Evolutionary conservation across 179 eudicot genomes (phyloP).

Genomic region (Heliamphora pulchella): DNA sequence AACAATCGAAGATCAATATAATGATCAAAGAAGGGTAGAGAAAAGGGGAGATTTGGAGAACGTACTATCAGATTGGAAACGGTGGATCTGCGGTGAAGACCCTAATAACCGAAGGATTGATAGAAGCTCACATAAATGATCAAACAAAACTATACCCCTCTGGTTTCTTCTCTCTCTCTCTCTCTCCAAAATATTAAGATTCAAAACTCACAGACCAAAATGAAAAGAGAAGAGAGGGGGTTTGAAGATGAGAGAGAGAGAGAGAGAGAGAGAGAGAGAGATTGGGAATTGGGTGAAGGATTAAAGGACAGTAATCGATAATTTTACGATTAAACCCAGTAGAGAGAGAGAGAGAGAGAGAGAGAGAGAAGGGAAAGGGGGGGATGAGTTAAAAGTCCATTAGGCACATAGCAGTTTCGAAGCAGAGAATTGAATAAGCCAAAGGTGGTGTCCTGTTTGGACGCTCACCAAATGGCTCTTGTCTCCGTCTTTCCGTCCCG

Average conservation of each 20-base stretch:
- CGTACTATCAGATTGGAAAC: no score
- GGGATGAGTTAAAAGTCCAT: background rate
- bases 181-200: constrained; percentile 8
- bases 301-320: constrained; percentile 23
- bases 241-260: constrained; percentile 18
- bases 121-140: background rate
- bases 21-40: no score
- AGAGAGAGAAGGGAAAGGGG: constrained; percentile 4
- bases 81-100: no score
- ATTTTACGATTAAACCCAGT: constrained; percentile 21
- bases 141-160: constrained; percentile 9
- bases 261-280: no score
- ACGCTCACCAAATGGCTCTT: constrained; percentile 29
- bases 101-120: no score
- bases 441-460: constrained; percentile 19
- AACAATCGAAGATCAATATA: background rate
- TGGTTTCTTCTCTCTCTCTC: constrained; percentile 1
- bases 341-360: constrained; percentile 5
- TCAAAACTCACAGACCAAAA: constrained; percentile 10
- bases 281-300: constrained; percentile 10
- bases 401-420: background rate
- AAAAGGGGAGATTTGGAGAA: no score
- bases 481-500: background rate
- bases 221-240: constrained; percentile 11
- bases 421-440: constrained; percentile 7